These are phyloP conservation scores for Pleurotus cornucopiae DNA, from an alignment of 768 basidiomycete species.

Conservation along the genomic window DNA sequence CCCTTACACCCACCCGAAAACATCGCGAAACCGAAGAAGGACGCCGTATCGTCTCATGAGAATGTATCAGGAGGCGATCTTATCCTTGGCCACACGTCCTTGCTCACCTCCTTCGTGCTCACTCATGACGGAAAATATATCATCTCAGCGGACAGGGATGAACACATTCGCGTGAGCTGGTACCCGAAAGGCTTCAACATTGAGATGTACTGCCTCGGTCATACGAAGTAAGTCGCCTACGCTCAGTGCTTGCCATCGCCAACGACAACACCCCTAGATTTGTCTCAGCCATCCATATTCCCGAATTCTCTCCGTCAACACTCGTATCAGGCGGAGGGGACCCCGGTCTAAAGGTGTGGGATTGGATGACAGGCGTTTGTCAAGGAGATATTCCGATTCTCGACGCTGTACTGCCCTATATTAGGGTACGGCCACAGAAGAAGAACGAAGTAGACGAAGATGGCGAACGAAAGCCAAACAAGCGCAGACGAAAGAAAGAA, in stretches of 20 bases:
- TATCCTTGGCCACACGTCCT: conserved; percentile 84
- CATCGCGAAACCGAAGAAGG: conserved; percentile 26
- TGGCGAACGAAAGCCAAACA: conserved; percentile 9
- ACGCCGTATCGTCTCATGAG: conserved; percentile 54
- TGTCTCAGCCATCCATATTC: conserved; percentile 79
- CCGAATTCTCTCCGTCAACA: conserved; percentile 32
- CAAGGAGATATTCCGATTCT: conserved; percentile 49
- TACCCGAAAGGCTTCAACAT: conserved; percentile 84
- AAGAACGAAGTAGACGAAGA: conserved; percentile 31
- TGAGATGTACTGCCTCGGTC: conserved; percentile 84
- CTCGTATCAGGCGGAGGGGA: conserved; percentile 93
- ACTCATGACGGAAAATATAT: conserved; percentile 67
- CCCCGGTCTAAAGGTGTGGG: conserved; percentile 68
- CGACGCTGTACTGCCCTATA: conserved; percentile 42
- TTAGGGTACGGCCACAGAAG: conserved; percentile 32
- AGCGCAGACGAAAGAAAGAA: conserved; percentile 11
- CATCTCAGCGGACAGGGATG: conserved; percentile 90
- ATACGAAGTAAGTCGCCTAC: conserved; percentile 56
- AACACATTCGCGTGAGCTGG: conserved; percentile 90
- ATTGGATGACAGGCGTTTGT: conserved; percentile 64
- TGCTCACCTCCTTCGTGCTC: conserved; percentile 71
- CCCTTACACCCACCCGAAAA: conserved; percentile 42
- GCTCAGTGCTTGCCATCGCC: neutral
- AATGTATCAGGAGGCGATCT: conserved; percentile 67
- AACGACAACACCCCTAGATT: conserved; percentile 44